Evolutionary conservation across 2,329 filamentous ascomycete genomes (phyloP), one percentile per base, ranked within the genome.

Genomic region (Penicillium palitans): DNA sequence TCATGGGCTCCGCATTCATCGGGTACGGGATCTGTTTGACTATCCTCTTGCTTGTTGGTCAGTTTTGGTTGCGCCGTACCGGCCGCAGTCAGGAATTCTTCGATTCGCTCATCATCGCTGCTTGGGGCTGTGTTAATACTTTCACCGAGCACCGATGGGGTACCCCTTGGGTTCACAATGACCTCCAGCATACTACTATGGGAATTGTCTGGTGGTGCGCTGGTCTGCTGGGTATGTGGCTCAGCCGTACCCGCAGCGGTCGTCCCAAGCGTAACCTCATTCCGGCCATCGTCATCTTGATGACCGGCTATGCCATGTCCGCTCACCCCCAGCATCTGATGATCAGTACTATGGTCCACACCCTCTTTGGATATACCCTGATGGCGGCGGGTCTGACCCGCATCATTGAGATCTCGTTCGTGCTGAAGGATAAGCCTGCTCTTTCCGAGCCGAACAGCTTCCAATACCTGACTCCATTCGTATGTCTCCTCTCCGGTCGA

Each of bases 191-290:
- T 75, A 99, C 95, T 0, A 91, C 90, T n/a, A 98, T 99, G 93
- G 95, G 95, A n/a, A 86, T 99, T 61, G 87, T 99, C 52, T 99
- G 95, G 95, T 99, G 93, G 93, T 90, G 87, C 68, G 93, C 95
- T 8, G 95, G 95, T 25, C 79, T 99, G 31, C 84, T 93, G 12
- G 95, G 95, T 42, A 84, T 99, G 52, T 99, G 93, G 95, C 81
- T 99, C 40, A 96, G 91, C 73, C 85, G 86, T 62, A 91, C 88
- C 72, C 86, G 91, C 57, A 87, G 93, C 62, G 93, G 95, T 52
- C 83, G 86, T 42, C 93, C 95, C 9, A 92, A 93, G 81, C 86
- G 95, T 66, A 99, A 99, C 78, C 86, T 99, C 61, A 87, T 99
- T 55, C 95, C 95, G 0, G 93, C 87, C 13, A 90, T 98, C 62